A percentile compares a stretch with the other conserved stretches of the same genome.
Evolutionary conservation across 495 filamentous ascomycete species (phyloP).

Genomic region (Trichoderma asperelloides): DNA sequence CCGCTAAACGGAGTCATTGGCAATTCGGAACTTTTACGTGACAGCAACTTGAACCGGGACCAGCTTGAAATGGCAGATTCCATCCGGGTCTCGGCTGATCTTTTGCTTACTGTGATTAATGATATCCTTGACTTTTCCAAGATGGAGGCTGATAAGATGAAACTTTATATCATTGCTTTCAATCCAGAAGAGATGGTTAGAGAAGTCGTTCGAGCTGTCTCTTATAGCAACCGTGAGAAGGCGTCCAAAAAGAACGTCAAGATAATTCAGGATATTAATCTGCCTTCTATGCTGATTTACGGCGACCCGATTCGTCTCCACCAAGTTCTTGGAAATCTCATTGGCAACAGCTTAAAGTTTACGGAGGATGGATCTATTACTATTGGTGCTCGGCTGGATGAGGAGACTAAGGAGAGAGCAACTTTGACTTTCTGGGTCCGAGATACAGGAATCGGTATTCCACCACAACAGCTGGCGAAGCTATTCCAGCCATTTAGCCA

Average conservation of each 20-base stretch:
- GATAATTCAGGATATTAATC: slow-evolving; percentile 65
- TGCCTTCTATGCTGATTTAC: slow-evolving; percentile 70
- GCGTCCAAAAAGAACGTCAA: slow-evolving; percentile 48
- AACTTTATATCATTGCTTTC: slow-evolving; percentile 76
- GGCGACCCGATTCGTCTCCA: slow-evolving; percentile 86
- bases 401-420: slow-evolving; percentile 59
- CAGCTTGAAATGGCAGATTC: slow-evolving; percentile 89
- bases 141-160: slow-evolving; percentile 93
- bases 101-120: slow-evolving; percentile 87
- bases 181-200: slow-evolving; percentile 78
- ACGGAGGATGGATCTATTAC: slow-evolving; percentile 79
- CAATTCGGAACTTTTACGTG: slow-evolving; percentile 77
- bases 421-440: slow-evolving; percentile 75
- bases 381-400: slow-evolving; percentile 60
- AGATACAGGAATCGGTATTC: slow-evolving; percentile 86
- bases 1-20: slow-evolving; percentile 87
- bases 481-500: slow-evolving; percentile 89
- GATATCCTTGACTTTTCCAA: slow-evolving; percentile 92
- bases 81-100: slow-evolving; percentile 82
- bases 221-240: slow-evolving; percentile 75
- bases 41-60: slow-evolving; percentile 65
- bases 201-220: slow-evolving; percentile 77
- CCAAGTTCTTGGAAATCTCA: slow-evolving; percentile 87
- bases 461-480: slow-evolving; percentile 67
- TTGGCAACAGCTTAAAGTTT: slow-evolving; percentile 92